Percentiles rank a stretch among this genome's conserved stretches.
Conservation (phyloP, 176 grass and related monocot species). For the Zea luxurians region DNA sequence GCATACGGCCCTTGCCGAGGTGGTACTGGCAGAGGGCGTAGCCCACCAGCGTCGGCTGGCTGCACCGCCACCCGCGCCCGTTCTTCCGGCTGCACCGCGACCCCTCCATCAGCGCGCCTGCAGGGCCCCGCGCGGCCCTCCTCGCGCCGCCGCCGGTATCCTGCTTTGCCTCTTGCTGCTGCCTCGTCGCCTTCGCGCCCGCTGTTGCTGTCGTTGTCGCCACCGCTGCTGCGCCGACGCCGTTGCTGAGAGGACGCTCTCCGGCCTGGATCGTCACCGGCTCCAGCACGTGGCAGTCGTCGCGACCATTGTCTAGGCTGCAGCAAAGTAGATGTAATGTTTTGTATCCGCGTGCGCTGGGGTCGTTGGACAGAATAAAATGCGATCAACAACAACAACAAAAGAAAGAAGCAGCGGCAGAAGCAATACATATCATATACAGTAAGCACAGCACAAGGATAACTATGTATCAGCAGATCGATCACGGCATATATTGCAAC, state of each 20-base stretch:
- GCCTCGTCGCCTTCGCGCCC: not conserved
- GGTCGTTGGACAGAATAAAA: no score
- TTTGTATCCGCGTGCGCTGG: no score
- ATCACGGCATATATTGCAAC: no score
- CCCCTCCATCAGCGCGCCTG: constrained; percentile 61
- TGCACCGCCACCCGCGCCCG: constrained; percentile 91
- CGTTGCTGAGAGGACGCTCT: constrained; percentile 3
- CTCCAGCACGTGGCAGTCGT: not conserved
- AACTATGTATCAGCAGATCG: no score
- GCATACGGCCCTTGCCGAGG: constrained; percentile 80
- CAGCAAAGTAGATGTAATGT: constrained; percentile 16
- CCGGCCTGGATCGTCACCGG: not conserved
- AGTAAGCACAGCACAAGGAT: no score
- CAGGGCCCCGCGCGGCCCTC: constrained; percentile 35
- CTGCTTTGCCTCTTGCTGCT: constrained; percentile 26
- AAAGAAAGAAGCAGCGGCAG: no score
- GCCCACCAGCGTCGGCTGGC: constrained; percentile 78
- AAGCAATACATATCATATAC: no score
- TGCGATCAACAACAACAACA: no score
- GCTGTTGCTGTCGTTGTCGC: not conserved
- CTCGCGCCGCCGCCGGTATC: constrained; percentile 6
- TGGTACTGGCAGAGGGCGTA: constrained; percentile 96
- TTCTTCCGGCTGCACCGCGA: constrained; percentile 96
- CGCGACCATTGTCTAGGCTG: constrained; percentile 28
- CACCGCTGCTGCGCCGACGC: not conserved